Evolutionary conservation across 345 rosid species (phyloP).

Genomic region (Psidium friedrichsthalianum): DNA sequence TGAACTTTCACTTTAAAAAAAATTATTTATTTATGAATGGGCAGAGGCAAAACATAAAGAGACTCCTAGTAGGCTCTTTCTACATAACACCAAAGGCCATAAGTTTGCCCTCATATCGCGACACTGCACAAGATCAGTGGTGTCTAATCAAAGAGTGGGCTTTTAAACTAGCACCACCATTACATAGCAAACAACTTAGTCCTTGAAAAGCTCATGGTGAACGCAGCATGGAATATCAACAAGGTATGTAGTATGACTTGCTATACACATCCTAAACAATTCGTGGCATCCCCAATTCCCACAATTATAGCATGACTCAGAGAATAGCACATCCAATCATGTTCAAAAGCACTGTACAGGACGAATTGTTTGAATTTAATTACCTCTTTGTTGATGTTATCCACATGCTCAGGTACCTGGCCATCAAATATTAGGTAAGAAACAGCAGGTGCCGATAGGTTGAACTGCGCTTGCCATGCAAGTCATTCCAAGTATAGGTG

Average conservation of each 20-base stretch:
- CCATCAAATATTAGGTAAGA: background rate
- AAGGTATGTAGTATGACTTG: background rate
- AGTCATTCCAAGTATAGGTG: background rate
- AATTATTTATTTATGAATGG: background rate
- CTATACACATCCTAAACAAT: background rate
- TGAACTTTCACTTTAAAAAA: background rate
- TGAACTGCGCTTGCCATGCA: background rate
- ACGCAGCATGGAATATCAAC: background rate
- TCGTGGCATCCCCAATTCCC: background rate
- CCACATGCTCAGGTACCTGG: constrained; percentile 20
- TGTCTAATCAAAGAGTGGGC: background rate
- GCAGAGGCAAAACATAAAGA: background rate
- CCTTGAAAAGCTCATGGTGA: background rate
- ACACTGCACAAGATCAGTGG: background rate
- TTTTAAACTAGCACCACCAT: background rate
- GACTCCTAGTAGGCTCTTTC: background rate
- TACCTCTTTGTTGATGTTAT: constrained; percentile 41
- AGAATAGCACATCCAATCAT: background rate
- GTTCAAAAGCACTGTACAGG: background rate
- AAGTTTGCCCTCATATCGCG: background rate
- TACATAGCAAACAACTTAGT: background rate
- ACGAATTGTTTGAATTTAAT: background rate
- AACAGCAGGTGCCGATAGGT: background rate
- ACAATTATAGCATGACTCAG: background rate
- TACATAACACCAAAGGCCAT: background rate